A percentile compares a stretch with the other conserved stretches of the same genome.
phyloP scores from a whole-genome alignment of 148 eudicot species.

The Talinum fruticosum region DNA sequence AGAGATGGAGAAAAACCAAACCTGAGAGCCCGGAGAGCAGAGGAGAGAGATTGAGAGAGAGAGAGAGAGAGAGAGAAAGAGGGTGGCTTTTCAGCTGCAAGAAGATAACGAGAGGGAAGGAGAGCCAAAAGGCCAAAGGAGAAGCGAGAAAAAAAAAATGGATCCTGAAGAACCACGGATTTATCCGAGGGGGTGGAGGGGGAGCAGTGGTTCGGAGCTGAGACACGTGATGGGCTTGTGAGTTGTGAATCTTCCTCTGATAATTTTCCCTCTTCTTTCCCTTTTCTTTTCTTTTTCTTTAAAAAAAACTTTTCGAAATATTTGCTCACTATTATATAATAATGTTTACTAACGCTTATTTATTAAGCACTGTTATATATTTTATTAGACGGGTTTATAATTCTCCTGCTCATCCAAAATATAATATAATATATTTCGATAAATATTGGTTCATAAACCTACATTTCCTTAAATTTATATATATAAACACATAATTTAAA shows the following conservation, averaged over 20 bases:
- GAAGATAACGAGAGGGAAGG: not conserved
- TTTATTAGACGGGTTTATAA: too few relatives aligned
- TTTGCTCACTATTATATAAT: too few relatives aligned
- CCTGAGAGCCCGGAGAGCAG: not conserved
- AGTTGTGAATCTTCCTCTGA: not conserved
- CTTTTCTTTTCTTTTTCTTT: too few relatives aligned
- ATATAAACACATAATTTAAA: too few relatives aligned
- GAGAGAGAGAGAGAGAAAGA: not conserved
- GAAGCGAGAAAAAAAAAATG: not conserved
- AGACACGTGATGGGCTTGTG: slow-evolving; percentile 18
- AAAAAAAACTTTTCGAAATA: too few relatives aligned
- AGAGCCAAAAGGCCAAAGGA: not conserved
- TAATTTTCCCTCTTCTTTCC: too few relatives aligned
- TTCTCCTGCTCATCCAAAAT: too few relatives aligned
- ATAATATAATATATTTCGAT: too few relatives aligned
- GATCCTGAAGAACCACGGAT: not conserved
- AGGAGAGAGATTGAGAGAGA: not conserved
- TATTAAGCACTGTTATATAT: too few relatives aligned
- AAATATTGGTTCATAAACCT: too few relatives aligned
- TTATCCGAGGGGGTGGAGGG: slow-evolving; percentile 15
- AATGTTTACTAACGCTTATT: too few relatives aligned
- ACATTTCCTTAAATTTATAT: too few relatives aligned
- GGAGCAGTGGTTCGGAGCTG: slow-evolving; percentile 15
- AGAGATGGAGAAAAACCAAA: not conserved
- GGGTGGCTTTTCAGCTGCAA: not conserved